Conservation (phyloP, 768 basidiomycete genomes). For the Hypholoma sublateritium region DNA sequence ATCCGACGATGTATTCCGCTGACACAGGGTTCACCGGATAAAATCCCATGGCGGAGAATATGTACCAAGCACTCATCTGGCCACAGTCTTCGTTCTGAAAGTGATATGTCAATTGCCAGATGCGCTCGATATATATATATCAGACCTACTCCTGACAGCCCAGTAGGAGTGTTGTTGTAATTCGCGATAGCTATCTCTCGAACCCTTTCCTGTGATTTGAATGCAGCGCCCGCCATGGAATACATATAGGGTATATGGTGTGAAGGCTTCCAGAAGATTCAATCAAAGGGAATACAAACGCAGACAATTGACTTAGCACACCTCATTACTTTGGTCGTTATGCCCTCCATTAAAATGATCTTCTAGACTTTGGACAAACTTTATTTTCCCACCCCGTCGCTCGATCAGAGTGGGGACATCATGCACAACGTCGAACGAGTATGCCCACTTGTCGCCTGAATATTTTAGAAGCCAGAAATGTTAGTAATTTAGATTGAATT, state of each 20-base stretch:
- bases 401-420: slow-evolving; percentile 62
- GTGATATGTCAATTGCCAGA: neutral
- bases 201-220: slow-evolving; percentile 69
- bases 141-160: slow-evolving; percentile 69
- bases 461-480: neutral
- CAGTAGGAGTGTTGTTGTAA: slow-evolving; percentile 68
- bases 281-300: neutral
- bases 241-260: slow-evolving; percentile 89
- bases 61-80: slow-evolving; percentile 89
- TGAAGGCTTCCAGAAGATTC: slow-evolving; percentile 51
- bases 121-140: neutral
- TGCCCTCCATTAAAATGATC: slow-evolving; percentile 60
- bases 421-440: slow-evolving; percentile 78
- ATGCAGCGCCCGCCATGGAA: slow-evolving; percentile 67
- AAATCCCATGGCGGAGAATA: slow-evolving; percentile 81
- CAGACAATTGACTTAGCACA: slow-evolving; percentile 18
- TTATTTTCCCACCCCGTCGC: slow-evolving; percentile 61
- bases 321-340: slow-evolving; percentile 84
- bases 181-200: slow-evolving; percentile 61
- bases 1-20: slow-evolving; percentile 73
- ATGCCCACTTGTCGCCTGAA: slow-evolving; percentile 57
- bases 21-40: slow-evolving; percentile 85
- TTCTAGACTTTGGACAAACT: slow-evolving; percentile 68
- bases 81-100: slow-evolving; percentile 84
- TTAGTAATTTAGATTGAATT: too few relatives aligned